Base-by-base conservation (phyloP, 2,329 filamentous ascomycete genomes). In the Lecanicillium sp. region DNA sequence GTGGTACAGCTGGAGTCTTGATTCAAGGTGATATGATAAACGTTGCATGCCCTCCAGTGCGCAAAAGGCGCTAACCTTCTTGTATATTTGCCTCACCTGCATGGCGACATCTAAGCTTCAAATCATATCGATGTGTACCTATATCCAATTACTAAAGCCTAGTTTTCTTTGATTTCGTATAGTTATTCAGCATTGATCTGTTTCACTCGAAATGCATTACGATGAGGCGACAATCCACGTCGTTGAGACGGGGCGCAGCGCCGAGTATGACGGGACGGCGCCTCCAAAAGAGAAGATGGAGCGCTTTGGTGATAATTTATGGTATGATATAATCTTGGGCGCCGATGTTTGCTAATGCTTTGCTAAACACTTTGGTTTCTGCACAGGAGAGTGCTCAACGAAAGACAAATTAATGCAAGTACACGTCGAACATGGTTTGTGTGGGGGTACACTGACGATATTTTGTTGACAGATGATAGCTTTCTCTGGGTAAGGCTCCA, bases 401-500 rank as follows among this genome's bases (percentile, higher is more conserved):
- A 65, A 44, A 51, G 61, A 29, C 62, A 65, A 30, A 63, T 64
- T 42, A 65, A 63, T 43, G 56, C 58, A 42, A 44, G 52, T 43
- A 2, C 9, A 7, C n/a, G n/a, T 29, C 29, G 18, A 17, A 13
- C n/a, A 34, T 19, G 22, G 29, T 19, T 16, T n/a, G 33, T 8
- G 5, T n/a, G 4, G n/a, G 22, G 6, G 12, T 28, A 27, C 36
- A n/a, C 41, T 45, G 29, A 47, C 37, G 33, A 9, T 16, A 16
- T 17, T 13, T 14, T n/a, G n/a, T n/a, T n/a, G n/a, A 14, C 43
- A 64, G 59, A 65, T 65, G 63, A 65, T 65, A 43, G 60, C 62
- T 20, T 65, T 66, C 40, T 64, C 62, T 38, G 63, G 62, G 58
- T 63, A 53, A 35, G 56, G 18, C 16, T 7, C 29, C 18, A 20